Evolutionary conservation across 176 grass and related monocot genomes (phyloP), one percentile per base, ranked within the genome.

Genomic region (Triticum dicoccoides): DNA sequence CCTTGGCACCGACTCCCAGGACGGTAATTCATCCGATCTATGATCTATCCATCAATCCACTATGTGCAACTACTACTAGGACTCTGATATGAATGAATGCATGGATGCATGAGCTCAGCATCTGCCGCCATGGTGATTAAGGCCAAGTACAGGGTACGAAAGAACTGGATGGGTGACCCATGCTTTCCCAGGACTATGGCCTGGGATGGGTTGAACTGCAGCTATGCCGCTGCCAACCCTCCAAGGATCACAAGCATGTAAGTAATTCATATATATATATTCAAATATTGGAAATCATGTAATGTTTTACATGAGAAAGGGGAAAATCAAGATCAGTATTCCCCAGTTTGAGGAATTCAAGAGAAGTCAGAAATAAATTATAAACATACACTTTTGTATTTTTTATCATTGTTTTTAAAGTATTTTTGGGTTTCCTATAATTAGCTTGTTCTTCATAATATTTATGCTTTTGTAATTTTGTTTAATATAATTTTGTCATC

Each of bases 1-100:
- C 12, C 1, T 88, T 6, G 82, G 38, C 41, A 92, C 93, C 8
- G 79, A 91, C 13, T 27, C 79, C 10, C 24, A 56, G 4, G 93
- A 95, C 52, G 93, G 90, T 92, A 51, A 68, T 67, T 34, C 9
- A 63, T 63, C 21, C 0, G 8, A 65, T 65, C 11, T 27, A 63
- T 61, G 20, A 61, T 64, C 23, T 64, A 30, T 30, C 25, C 6
- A 65, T 25, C 3, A 2, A 24, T 29, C 63, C 5, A 65, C 5
- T 5, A 2, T 20, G 51, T 56, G 17, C 17, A 25, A 25, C 24
- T 25, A 25, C 24, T 29, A 65, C 20, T 69, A 15, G 34, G 8
- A 35, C 35, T 37, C 30, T 14, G 5, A 54, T 54, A 4, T 54
- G 15, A 0, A 17, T 18, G 52, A 0, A 56, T 20, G 17, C 15